Evolutionary conservation across 805 yeast species (phyloP).

Genomic region (Ogataea zsoltii): DNA sequence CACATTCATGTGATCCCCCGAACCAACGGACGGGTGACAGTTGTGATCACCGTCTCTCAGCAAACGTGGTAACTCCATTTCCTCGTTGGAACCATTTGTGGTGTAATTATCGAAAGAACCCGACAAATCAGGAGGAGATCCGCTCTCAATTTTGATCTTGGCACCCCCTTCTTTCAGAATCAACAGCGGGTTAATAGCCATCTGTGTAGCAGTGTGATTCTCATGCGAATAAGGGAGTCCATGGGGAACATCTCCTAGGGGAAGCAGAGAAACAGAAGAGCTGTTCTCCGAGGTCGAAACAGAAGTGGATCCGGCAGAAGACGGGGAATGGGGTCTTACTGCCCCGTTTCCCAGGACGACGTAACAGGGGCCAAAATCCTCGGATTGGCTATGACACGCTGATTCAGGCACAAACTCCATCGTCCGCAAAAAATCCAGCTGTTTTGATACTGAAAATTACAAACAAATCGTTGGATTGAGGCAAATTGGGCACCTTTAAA

Average conservation of each 20-base stretch:
- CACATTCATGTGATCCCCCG: not conserved
- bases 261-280: not conserved
- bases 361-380: conserved; percentile 2
- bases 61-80: no score
- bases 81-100: not conserved
- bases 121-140: not conserved
- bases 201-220: not conserved
- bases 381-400: conserved; percentile 2
- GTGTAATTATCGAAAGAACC: conserved; percentile 3
- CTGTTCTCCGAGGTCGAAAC: not conserved
- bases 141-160: not conserved
- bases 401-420: conserved; percentile 13
- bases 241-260: not conserved
- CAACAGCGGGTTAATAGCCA: conserved; percentile 10
- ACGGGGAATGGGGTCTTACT: not conserved
- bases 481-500: conserved; percentile 4
- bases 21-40: no score
- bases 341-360: not conserved
- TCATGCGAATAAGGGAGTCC: conserved; percentile 1
- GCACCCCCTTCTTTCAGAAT: conserved; percentile 8
- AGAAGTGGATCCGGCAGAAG: not conserved
- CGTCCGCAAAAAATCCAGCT: not conserved
- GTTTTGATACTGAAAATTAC: not conserved
- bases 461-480: not conserved
- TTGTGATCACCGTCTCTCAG: no score